phyloP scores from a whole-genome alignment of 164 flowering plant genomes.

The Annona squamosa region DNA sequence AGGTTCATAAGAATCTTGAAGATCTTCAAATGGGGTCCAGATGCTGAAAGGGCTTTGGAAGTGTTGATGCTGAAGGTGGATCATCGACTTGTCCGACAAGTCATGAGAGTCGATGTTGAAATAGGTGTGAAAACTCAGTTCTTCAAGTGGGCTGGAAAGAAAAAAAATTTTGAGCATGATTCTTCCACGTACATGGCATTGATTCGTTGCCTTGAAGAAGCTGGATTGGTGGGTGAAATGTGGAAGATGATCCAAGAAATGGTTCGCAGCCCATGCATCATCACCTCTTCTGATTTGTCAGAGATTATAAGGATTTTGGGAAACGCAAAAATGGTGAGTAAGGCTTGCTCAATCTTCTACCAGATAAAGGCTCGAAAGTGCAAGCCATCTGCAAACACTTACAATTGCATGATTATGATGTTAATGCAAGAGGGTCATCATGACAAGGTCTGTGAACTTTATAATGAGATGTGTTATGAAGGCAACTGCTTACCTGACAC shows the following conservation, averaged over 20 bases:
- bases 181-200: conserved; percentile 66
- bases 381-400: conserved; percentile 54
- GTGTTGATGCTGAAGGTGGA: conserved; percentile 79
- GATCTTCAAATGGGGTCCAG: conserved; percentile 97
- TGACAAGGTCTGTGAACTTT: conserved; percentile 84
- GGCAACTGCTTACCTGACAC: conserved; percentile 73
- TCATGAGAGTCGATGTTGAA: conserved; percentile 65
- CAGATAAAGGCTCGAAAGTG: conserved; percentile 65
- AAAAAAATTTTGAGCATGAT: conserved; percentile 53
- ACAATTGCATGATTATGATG: conserved; percentile 69
- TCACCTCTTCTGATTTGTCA: conserved; percentile 53
- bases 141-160: conserved; percentile 86
- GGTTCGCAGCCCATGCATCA: conserved; percentile 44
- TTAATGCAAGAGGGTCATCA: conserved; percentile 74
- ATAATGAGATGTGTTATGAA: conserved; percentile 86
- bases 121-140: conserved; percentile 67
- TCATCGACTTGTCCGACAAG: conserved; percentile 66
- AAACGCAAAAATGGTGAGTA: conserved; percentile 76
- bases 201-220: conserved; percentile 66
- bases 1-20: conserved; percentile 89
- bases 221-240: conserved; percentile 58
- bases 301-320: conserved; percentile 66
- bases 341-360: conserved; percentile 74
- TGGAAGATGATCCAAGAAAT: conserved; percentile 81
- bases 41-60: conserved; percentile 90